Evolutionary conservation across 495 filamentous ascomycete genomes (phyloP).

Genomic region (Penicillium longicatenatum): DNA sequence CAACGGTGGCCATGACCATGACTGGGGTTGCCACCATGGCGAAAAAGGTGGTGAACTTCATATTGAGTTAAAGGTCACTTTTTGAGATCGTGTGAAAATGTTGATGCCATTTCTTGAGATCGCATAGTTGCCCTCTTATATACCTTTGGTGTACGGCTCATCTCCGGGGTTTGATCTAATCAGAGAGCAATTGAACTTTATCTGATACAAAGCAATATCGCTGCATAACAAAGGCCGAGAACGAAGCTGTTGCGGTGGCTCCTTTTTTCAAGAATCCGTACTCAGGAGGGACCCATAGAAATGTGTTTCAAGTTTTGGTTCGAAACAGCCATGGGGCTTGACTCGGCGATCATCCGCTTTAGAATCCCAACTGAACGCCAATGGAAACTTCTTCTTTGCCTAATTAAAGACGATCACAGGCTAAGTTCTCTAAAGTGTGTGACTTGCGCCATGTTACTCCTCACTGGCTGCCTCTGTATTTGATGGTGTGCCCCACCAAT

Average conservation of each 20-base stretch:
- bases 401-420: neutral
- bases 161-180: neutral
- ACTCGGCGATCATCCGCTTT: neutral
- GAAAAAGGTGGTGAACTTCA: slow-evolving; percentile 23
- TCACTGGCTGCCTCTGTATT: too few species aligned
- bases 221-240: neutral
- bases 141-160: neutral
- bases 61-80: slow-evolving; percentile 7
- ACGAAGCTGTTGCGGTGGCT: neutral
- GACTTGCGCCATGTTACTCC: too few species aligned
- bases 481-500: too few species aligned
- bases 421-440: too few species aligned
- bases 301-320: neutral
- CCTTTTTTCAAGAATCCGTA: neutral
- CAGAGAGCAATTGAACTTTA: neutral
- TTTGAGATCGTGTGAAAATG: neutral
- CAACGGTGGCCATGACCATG: slow-evolving; percentile 28
- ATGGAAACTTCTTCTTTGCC: too few species aligned
- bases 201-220: neutral
- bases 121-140: neutral
- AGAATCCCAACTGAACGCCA: neutral
- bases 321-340: neutral
- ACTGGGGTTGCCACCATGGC: slow-evolving; percentile 14
- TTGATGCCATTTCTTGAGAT: neutral
- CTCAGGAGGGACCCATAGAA: neutral